Evolutionary conservation across 176 grass and related monocot genomes (phyloP).

Genomic region (Hordeum marinum): DNA sequence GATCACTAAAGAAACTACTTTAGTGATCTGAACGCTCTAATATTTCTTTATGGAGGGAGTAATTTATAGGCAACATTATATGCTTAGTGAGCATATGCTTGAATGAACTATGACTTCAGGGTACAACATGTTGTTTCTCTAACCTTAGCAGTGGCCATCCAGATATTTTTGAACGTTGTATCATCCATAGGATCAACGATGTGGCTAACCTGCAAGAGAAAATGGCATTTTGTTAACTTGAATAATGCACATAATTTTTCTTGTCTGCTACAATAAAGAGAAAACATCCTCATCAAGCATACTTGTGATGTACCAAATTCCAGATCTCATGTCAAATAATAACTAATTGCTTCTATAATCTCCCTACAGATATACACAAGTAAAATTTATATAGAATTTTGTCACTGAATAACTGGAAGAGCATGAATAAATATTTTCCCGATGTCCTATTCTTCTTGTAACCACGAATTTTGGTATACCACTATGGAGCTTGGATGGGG

Average conservation of each 20-base stretch:
- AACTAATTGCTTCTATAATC: conserved; percentile 8
- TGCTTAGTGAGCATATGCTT: background rate
- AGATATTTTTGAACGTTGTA: conserved; percentile 87
- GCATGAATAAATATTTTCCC: background rate
- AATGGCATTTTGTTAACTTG: conserved; percentile 18
- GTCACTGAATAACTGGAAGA: background rate
- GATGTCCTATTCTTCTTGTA: background rate
- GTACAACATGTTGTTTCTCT: conserved; percentile 5
- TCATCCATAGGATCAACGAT: conserved; percentile 80
- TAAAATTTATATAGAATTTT: conserved; percentile 2
- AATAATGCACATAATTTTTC: conserved; percentile 6
- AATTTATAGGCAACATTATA: background rate
- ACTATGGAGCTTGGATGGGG: background rate
- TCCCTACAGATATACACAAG: background rate
- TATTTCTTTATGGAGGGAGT: too few relatives aligned
- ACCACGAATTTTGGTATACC: background rate
- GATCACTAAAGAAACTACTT: too few relatives aligned
- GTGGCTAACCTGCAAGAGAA: conserved; percentile 65
- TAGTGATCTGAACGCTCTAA: too few relatives aligned
- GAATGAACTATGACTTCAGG: background rate
- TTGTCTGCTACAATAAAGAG: background rate
- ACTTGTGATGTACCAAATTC: background rate
- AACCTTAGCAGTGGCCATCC: conserved; percentile 97
- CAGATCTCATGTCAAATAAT: conserved; percentile 5
- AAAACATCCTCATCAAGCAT: conserved; percentile 16